Evolutionary conservation across 106 monocot species (phyloP), one percentile per base, ranked within the genome.

Genomic region (Dendrobium catenatum): DNA sequence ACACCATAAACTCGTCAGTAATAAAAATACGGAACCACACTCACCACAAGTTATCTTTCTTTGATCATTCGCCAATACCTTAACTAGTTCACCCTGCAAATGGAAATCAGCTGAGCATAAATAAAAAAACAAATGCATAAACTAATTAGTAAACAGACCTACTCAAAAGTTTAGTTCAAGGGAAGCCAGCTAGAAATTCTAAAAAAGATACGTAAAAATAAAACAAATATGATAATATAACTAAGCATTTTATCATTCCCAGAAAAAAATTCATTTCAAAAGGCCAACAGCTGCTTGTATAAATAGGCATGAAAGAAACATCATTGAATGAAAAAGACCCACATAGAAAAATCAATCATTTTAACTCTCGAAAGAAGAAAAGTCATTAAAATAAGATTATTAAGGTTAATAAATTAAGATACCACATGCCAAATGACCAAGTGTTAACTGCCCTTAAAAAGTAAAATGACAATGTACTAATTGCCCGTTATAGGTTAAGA

Each of bases 21-120:
- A 44, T 5, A 70, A 74, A 40, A 37, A 40, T 42, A 74, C n/a
- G 43, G 9, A 29, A 72, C 17, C 16, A 10, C 41, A 74, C 74
- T 74, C n/a, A 79, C 79, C 79, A 68, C 59, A 66, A 46, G 43
- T 67, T 41, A 79, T 79, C 67, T 79, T 79, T 79, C 79, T 79
- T 68, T 67, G 79, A 5, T 79, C 79, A 79, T 79, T 79, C 18
- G 79, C 79, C 67, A 79, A 79, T 68, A 67, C 79, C 67, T 79
- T 79, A 43, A 79, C 79, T 64, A 79, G 79, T 11, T 79, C 64
- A 47, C 79, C 79, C 79, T 79, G 67, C 66, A 79, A 41, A 20
- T 27, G 26, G 41, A 66, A 43, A 76, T 76, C 22, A 76, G 11
- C 48, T 68, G 56, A 59, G 16, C 70, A 70, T 9, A 40, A 79